Percentiles rank a stretch among this genome's conserved stretches.
These are phyloP conservation scores for Hymenochaete sp. DNA, from an alignment of 1,284 basidiomycete genomes.

Conservation along the genomic window DNA sequence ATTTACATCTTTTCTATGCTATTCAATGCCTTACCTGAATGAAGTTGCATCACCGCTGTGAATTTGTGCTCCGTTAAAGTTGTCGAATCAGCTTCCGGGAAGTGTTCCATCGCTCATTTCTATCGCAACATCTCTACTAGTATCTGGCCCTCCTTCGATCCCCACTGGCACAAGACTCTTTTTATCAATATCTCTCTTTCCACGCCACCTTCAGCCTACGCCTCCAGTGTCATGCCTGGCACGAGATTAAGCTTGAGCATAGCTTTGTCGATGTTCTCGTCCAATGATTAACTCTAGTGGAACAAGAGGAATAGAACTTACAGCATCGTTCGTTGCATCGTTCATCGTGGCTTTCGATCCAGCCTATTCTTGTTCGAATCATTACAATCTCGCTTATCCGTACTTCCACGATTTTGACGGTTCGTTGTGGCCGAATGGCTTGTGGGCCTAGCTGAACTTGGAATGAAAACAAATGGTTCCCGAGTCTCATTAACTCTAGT, in stretches of 20 bases:
- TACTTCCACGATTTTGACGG: conserved; percentile 63
- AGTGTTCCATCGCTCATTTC: conserved; percentile 83
- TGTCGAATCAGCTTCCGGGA: conserved; percentile 52
- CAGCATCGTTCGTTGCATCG: conserved; percentile 71
- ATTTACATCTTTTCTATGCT: conserved; percentile 11
- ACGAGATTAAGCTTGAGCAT: too few relatives aligned
- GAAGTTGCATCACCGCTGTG: too few relatives aligned
- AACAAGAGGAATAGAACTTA: conserved; percentile 54
- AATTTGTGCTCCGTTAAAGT: conserved; percentile 81
- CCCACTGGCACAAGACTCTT: conserved; percentile 53
- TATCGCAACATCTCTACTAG: conserved; percentile 78
- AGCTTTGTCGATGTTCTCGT: too few relatives aligned
- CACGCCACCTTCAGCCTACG: conserved; percentile 53
- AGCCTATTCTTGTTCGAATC: conserved; percentile 70
- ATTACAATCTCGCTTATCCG: conserved; percentile 65
- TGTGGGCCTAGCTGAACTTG: conserved; percentile 4
- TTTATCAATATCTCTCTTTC: conserved; percentile 53
- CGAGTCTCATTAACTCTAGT: conserved; percentile 16
- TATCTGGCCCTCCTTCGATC: conserved; percentile 79
- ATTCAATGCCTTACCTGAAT: conserved; percentile 3
- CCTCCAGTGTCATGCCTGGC: conserved; percentile 53
- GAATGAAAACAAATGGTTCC: conserved; percentile 17
- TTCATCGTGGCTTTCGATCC: conserved; percentile 79
- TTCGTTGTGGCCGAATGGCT: conserved; percentile 15
- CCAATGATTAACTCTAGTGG: too few relatives aligned